Conservation (phyloP, 164 flowering plant genomes). For the Warburgia ugandensis region DNA sequence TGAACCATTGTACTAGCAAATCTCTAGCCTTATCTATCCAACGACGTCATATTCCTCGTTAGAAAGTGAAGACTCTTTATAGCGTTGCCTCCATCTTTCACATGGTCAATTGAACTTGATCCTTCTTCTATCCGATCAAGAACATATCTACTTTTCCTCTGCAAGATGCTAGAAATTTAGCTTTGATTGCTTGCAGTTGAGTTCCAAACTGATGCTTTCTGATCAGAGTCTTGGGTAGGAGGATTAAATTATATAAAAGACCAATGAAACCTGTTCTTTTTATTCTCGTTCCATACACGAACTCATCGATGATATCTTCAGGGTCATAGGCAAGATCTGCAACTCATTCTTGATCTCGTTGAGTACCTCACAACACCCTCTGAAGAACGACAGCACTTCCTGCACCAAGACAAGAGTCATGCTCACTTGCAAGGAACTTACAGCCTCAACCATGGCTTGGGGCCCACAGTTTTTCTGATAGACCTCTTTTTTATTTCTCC, state of each 20-base stretch:
- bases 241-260: not conserved
- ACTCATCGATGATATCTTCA: slow-evolving; percentile 6
- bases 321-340: not conserved
- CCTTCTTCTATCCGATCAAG: not conserved
- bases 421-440: not conserved
- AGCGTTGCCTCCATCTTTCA: not conserved
- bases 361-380: not conserved
- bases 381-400: not conserved
- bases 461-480: too few species aligned
- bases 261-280: not conserved
- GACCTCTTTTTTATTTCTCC: too few species aligned
- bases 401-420: not conserved
- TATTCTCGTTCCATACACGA: not conserved
- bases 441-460: not conserved
- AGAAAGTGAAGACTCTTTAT: slow-evolving; percentile 6
- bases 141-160: not conserved
- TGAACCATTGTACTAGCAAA: slow-evolving; percentile 22
- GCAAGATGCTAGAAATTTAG: not conserved
- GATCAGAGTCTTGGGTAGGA: not conserved
- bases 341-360: not conserved
- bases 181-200: slow-evolving; percentile 1
- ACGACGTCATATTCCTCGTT: slow-evolving; percentile 32
- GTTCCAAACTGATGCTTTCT: not conserved
- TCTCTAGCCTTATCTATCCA: slow-evolving; percentile 25
- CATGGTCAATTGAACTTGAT: not conserved